phyloP scores from a whole-genome alignment of 106 monocot genomes.

The Apostasia shenzhenica region DNA sequence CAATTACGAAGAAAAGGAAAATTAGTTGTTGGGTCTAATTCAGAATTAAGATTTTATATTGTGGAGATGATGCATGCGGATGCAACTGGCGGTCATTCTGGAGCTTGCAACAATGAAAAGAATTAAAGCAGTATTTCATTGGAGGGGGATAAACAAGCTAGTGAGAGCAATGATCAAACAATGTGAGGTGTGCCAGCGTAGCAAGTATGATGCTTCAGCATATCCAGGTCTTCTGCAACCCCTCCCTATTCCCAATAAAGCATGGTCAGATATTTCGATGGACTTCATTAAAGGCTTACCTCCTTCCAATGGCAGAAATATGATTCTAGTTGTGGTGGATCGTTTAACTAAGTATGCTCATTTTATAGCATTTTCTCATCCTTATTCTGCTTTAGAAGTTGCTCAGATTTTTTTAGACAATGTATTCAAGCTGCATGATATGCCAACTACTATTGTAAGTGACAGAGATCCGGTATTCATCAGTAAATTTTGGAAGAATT shows the following conservation, averaged over 20 bases:
- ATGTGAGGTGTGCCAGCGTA: no score
- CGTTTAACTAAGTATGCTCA: no score
- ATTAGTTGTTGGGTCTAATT: no score
- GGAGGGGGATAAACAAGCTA: no score
- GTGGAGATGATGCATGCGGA: no score
- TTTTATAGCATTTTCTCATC: background rate
- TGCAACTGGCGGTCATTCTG: no score
- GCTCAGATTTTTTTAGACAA: background rate
- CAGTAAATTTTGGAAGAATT: constrained; percentile 1
- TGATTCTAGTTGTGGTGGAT: constrained; percentile 10
- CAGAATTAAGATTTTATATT: no score
- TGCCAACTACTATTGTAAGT: constrained; percentile 1
- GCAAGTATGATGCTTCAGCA: no score
- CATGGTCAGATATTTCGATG: constrained; percentile 3
- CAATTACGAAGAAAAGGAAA: no score
- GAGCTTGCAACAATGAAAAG: no score
- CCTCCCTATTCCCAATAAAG: background rate
- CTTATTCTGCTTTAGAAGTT: background rate
- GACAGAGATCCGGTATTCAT: constrained; percentile 9
- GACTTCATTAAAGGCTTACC: constrained; percentile 16
- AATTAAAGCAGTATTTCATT: no score
- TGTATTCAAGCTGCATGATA: constrained; percentile 4
- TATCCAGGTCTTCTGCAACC: constrained; percentile 2
- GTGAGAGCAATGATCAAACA: no score
- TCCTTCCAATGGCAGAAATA: background rate